These are phyloP conservation scores for Stachybotrys echinatus DNA, from an alignment of 2,329 filamentous ascomycete genomes.

Conservation along the genomic window DNA sequence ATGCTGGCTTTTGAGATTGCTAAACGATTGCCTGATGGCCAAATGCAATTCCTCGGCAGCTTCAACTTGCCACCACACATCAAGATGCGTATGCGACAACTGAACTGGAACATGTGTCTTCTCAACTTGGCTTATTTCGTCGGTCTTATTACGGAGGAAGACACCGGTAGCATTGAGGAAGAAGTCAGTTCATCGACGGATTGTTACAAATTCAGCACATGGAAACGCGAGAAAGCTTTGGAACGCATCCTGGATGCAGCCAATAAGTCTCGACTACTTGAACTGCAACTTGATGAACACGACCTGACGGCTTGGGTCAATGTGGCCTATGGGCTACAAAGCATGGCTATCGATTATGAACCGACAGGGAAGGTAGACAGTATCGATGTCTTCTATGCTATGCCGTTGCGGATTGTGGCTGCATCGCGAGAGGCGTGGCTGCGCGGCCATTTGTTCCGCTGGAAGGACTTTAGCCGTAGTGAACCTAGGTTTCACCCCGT, in stretches of 20 bases:
- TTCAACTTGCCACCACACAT: conserved; percentile 40
- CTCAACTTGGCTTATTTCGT: conserved; percentile 35
- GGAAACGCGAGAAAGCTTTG: neutral
- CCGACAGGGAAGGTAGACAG: neutral
- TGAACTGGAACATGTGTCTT: conserved; percentile 31
- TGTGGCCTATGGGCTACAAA: conserved; percentile 25
- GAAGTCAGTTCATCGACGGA: no score
- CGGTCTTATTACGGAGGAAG: conserved; percentile 27
- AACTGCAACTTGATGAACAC: conserved; percentile 21
- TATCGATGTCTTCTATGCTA: conserved; percentile 4
- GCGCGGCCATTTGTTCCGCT: conserved; percentile 1
- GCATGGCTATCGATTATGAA: conserved; percentile 34
- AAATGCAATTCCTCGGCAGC: conserved; percentile 36
- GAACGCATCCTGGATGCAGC: conserved; percentile 13
- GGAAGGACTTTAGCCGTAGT: conserved; percentile 1
- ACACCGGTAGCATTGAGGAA: conserved; percentile 9
- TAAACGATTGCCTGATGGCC: conserved; percentile 35
- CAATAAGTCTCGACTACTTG: conserved; percentile 14
- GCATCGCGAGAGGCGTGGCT: conserved; percentile 3
- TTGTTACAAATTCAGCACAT: neutral
- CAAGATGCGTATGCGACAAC: conserved; percentile 31
- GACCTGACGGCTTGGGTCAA: conserved; percentile 26
- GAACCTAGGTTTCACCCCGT: conserved; percentile 3
- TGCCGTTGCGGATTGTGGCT: conserved; percentile 1
- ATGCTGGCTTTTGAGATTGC: conserved; percentile 46